These are phyloP conservation scores for Linum trigynum DNA, from an alignment of 345 rosid species.

Conservation along the genomic window DNA sequence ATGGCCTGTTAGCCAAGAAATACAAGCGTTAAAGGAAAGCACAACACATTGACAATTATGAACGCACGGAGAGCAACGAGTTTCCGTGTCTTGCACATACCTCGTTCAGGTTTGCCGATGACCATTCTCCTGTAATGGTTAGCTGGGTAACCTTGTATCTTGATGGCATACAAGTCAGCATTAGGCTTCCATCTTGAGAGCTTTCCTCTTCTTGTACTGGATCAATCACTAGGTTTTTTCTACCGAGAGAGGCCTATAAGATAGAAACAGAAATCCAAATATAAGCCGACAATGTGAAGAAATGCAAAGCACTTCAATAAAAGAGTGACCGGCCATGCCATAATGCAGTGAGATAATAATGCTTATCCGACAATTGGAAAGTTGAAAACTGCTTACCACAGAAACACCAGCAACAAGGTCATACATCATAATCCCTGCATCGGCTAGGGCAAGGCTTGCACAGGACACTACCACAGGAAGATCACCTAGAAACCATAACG, in stretches of 20 bases:
- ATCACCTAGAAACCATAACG: conserved; percentile 48
- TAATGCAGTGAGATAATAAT: background rate
- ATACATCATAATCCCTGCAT: conserved; percentile 93
- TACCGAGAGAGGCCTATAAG: conserved; percentile 60
- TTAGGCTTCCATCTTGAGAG: conserved; percentile 75
- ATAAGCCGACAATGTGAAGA: background rate
- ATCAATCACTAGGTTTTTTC: conserved; percentile 60
- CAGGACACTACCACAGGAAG: conserved; percentile 81
- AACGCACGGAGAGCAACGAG: background rate
- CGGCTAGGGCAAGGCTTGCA: conserved; percentile 95
- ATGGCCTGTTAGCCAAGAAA: conserved; percentile 49
- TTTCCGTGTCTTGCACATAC: conserved; percentile 22
- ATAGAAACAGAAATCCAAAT: background rate
- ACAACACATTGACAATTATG: background rate
- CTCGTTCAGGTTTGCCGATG: conserved; percentile 66
- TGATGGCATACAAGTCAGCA: conserved; percentile 85
- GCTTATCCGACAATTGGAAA: conserved; percentile 1
- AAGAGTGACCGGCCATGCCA: background rate
- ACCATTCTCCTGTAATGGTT: conserved; percentile 78
- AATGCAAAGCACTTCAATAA: background rate
- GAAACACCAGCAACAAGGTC: conserved; percentile 90
- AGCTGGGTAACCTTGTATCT: conserved; percentile 83
- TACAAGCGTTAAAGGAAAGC: background rate
- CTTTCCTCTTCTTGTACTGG: conserved; percentile 79
- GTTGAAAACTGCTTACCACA: conserved; percentile 43